Evolutionary conservation across 164 flowering plant species (phyloP).

Genomic region (Berberis vulgaris): DNA sequence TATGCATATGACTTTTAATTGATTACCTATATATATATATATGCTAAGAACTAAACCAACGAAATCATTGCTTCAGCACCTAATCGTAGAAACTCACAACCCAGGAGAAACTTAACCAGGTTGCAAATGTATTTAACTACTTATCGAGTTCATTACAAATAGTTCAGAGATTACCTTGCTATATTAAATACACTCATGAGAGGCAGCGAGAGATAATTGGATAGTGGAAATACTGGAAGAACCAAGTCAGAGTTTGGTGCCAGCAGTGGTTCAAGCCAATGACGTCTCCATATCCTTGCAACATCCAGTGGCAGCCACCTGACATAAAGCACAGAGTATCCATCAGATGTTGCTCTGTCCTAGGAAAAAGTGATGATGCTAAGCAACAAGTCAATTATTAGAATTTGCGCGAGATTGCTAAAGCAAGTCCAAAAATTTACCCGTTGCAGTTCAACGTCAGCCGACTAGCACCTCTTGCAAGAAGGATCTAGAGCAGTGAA

Average conservation of each 20-base stretch:
- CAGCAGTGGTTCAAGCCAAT: conserved; percentile 86
- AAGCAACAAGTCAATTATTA: no score
- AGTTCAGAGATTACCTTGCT: conserved; percentile 52
- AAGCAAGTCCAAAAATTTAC: conserved; percentile 28
- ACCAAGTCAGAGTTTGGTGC: conserved; percentile 55
- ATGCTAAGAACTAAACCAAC: no score
- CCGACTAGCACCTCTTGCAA: conserved; percentile 86
- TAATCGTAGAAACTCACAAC: not conserved
- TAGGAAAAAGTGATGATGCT: not conserved
- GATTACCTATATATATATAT: no score
- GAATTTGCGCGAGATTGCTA: no score
- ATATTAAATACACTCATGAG: conserved; percentile 81
- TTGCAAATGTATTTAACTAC: not conserved
- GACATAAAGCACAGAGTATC: conserved; percentile 12
- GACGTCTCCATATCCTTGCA: conserved; percentile 94
- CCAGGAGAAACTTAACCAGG: not conserved
- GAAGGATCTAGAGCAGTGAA: conserved; percentile 58
- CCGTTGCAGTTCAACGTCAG: conserved; percentile 84
- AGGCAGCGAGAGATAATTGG: conserved; percentile 74
- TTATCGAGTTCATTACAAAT: not conserved
- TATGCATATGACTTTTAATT: no score
- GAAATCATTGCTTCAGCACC: no score
- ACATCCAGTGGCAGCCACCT: conserved; percentile 95
- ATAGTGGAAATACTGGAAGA: conserved; percentile 62
- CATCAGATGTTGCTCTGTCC: not conserved